phyloP scores from a whole-genome alignment of 164 flowering plant genomes.

The Amborella trichopoda region DNA sequence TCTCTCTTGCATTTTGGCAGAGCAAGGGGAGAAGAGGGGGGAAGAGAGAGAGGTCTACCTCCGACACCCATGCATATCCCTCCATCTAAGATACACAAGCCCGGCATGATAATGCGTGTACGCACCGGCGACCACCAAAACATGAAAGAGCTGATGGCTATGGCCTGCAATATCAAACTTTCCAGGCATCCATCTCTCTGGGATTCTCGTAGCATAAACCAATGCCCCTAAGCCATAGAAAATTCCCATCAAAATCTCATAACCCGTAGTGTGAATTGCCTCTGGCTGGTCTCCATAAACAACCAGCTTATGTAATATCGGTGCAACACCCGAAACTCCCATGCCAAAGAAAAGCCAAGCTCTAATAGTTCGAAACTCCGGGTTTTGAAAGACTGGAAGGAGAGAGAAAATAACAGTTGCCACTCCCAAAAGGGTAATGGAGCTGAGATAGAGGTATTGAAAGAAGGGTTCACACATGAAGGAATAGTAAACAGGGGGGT shows the following conservation, averaged over 20 bases:
- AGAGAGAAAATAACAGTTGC: conserved; percentile 61
- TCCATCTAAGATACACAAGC: conserved; percentile 74
- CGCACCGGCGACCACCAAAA: conserved; percentile 90
- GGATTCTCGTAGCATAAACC: conserved; percentile 78
- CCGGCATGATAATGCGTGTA: conserved; percentile 86
- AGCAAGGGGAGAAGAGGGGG: too few species aligned
- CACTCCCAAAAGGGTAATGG: conserved; percentile 71
- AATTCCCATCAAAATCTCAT: conserved; percentile 76
- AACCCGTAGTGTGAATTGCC: conserved; percentile 78
- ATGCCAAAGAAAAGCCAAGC: conserved; percentile 74
- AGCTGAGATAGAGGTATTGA: conserved; percentile 77
- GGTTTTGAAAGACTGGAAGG: conserved; percentile 70
- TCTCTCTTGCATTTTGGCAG: too few species aligned
- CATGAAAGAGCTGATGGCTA: conserved; percentile 90
- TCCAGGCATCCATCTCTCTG: conserved; percentile 96
- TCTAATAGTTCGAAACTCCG: conserved; percentile 60
- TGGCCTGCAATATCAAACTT: conserved; percentile 94
- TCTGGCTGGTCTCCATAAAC: conserved; percentile 65
- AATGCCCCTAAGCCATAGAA: conserved; percentile 76
- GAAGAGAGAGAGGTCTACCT: too few species aligned
- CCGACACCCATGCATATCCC: conserved; percentile 74
- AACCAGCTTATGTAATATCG: conserved; percentile 76
- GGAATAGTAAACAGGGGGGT: conserved; percentile 92
- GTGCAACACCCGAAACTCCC: conserved; percentile 82
- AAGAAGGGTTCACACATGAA: conserved; percentile 94